Conservation (phyloP, 768 basidiomycete genomes). For the Tephrocybe sp. region DNA sequence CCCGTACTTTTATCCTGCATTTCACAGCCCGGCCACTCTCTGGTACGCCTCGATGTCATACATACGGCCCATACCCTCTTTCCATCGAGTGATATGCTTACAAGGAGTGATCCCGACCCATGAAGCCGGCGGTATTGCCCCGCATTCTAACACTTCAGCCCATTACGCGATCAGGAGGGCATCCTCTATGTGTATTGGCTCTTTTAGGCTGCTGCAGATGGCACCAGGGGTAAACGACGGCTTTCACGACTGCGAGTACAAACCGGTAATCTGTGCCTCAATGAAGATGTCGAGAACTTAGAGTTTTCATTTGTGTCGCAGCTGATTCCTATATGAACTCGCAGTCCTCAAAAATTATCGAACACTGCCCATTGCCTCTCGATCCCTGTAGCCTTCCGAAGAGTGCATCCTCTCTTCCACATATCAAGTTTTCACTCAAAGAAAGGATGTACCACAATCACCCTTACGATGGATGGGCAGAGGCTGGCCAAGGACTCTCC, state of each 20-base stretch:
- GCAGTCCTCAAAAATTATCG: not conserved
- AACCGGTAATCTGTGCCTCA: too few species aligned
- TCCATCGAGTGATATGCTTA: not conserved
- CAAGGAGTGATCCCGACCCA: not conserved
- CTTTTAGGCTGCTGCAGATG: not conserved
- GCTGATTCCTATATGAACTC: slow-evolving; percentile 2
- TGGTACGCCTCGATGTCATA: not conserved
- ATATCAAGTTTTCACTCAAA: not conserved
- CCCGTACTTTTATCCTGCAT: not conserved
- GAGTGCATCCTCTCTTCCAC: not conserved
- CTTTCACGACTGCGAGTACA: too few species aligned
- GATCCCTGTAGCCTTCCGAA: not conserved
- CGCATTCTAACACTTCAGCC: not conserved
- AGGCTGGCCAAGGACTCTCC: slow-evolving; percentile 26
- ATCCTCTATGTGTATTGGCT: not conserved
- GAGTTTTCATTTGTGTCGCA: too few species aligned
- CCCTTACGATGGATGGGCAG: slow-evolving; percentile 40
- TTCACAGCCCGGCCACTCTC: not conserved
- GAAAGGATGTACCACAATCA: slow-evolving; percentile 31
- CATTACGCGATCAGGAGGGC: slow-evolving; percentile 1
- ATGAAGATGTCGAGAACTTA: not conserved
- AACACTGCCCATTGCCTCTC: not conserved
- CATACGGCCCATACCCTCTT: not conserved
- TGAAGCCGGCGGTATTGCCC: not conserved
- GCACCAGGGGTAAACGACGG: not conserved